Evolutionary conservation across 495 filamentous ascomycete species (phyloP).

Genomic region (Penicilliopsis zonata): DNA sequence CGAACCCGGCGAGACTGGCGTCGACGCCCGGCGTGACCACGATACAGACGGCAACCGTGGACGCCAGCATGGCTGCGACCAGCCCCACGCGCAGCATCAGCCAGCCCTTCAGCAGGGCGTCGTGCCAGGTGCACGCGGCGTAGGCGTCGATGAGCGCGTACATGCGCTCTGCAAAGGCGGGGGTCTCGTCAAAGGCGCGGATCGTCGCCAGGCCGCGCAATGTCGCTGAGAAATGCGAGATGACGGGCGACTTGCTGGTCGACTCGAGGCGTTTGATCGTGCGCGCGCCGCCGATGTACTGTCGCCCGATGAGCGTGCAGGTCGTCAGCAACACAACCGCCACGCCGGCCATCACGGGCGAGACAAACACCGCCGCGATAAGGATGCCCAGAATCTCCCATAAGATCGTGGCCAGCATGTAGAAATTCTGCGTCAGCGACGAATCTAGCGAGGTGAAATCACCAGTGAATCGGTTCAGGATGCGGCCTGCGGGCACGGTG

Average conservation of each 20-base stretch:
- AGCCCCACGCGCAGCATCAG: constrained; percentile 58
- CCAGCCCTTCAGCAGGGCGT: constrained; percentile 65
- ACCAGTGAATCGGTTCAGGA: constrained; percentile 64
- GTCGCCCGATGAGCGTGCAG: constrained; percentile 40
- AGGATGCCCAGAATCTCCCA: constrained; percentile 16
- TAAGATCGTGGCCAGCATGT: constrained; percentile 40
- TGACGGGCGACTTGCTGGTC: constrained; percentile 55
- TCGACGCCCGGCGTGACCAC: constrained; percentile 53
- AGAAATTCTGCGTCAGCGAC: constrained; percentile 44
- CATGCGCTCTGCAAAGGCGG: constrained; percentile 52
- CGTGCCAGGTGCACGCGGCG: constrained; percentile 41
- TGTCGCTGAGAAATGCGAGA: constrained; percentile 57
- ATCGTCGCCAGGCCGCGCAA: constrained; percentile 59
- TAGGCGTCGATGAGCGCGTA: constrained; percentile 49
- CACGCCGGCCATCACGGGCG: constrained; percentile 14
- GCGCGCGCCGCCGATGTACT: constrained; percentile 55
- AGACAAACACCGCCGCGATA: constrained; percentile 16
- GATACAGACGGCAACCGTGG: constrained; percentile 50
- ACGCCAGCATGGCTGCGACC: constrained; percentile 59
- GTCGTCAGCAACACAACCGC: constrained; percentile 19
- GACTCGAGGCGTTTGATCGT: constrained; percentile 63
- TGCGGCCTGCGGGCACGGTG: constrained; percentile 62
- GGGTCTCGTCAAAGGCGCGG: constrained; percentile 51
- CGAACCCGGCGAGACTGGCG: constrained; percentile 70
- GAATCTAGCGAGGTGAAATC: constrained; percentile 60